Evolutionary conservation across 371 early-diverging fungal species (phyloP).

Genomic region (Mortierella sp.): DNA sequence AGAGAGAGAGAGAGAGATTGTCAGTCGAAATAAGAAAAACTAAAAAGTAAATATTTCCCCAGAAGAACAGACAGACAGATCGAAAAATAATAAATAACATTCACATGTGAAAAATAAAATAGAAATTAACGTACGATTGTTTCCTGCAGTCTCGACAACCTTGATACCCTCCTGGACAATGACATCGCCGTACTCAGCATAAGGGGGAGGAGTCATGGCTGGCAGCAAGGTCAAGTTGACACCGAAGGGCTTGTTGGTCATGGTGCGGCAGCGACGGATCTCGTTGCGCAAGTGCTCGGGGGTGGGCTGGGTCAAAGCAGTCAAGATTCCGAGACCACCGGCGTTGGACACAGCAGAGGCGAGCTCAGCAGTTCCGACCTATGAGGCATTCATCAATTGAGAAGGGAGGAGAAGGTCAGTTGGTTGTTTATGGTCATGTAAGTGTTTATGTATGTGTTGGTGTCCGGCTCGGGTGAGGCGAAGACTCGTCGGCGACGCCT

Average conservation of each 20-base stretch:
- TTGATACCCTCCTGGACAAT: conserved; percentile 86
- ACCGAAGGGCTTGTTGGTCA: conserved; percentile 86
- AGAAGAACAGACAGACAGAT: background rate
- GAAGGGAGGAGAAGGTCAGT: background rate
- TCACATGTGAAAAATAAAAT: conserved; percentile 29
- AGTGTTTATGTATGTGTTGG: background rate
- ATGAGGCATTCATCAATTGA: conserved; percentile 7
- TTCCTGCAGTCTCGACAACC: conserved; percentile 84
- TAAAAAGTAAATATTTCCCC: background rate
- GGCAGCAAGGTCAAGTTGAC: conserved; percentile 82
- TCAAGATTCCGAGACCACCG: conserved; percentile 67
- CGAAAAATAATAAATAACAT: background rate
- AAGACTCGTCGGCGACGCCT: no score
- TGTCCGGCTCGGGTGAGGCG: background rate
- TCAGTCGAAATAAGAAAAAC: background rate
- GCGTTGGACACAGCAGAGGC: conserved; percentile 71
- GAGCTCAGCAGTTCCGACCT: conserved; percentile 85
- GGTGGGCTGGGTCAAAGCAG: conserved; percentile 81
- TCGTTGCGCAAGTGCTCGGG: conserved; percentile 83
- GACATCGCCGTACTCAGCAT: conserved; percentile 79
- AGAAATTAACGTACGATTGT: conserved; percentile 67
- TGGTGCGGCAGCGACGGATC: conserved; percentile 79
- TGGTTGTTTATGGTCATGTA: background rate
- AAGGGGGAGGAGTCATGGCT: conserved; percentile 83
- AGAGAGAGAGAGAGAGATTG: background rate